Evolutionary conservation across 768 basidiomycete genomes (phyloP), one percentile per base, ranked within the genome.

Genomic region (Tricholoma sp.): DNA sequence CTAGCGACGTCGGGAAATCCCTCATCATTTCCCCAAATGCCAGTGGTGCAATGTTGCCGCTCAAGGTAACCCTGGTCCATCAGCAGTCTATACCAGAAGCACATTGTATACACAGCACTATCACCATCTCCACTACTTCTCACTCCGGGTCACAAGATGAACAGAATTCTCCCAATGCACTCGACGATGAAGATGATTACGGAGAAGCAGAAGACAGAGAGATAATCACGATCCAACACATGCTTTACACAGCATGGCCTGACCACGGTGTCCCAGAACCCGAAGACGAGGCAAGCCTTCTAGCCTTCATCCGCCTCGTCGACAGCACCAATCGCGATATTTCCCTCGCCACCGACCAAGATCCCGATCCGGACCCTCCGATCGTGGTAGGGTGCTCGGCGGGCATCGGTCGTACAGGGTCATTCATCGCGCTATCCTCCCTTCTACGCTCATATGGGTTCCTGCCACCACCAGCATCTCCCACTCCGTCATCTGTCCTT

Each of bases 321-420:
- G 86, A 90, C 61, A 65, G 63, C 6, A 71, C 76, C 44, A 91
- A 91, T 69, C 79, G 77, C 58, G 77, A 81, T 58, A 61, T 64
- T 20, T 71, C 74, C 41, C 55, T 74, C 11, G 61, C 63, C 24
- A 60, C 70, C 54, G 62, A 58, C 45, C 29, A 37, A 2, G 56
- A 71, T 17, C 59, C 70, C 31, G 80, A 86, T 61, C 73, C 80
- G 12, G 85, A 88, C 59, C 87, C 88, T n/a, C 91, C 91, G 0
- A 80, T 89, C 59, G 80, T 94, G 63, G 80, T 91, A 31, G 83
- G 89, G 59, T 95, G 93, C 66, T 93, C 91, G 28, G 93, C 94
- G 1, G 93, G 93, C 4, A 78, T 94, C 56, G 93, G 93, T 3
- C 80, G 93, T 34, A 93, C 93, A 4, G 93, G 93, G 15, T 81